phyloP scores from a whole-genome alignment of 768 basidiomycete genomes.

The Mycena sanguinolenta region DNA sequence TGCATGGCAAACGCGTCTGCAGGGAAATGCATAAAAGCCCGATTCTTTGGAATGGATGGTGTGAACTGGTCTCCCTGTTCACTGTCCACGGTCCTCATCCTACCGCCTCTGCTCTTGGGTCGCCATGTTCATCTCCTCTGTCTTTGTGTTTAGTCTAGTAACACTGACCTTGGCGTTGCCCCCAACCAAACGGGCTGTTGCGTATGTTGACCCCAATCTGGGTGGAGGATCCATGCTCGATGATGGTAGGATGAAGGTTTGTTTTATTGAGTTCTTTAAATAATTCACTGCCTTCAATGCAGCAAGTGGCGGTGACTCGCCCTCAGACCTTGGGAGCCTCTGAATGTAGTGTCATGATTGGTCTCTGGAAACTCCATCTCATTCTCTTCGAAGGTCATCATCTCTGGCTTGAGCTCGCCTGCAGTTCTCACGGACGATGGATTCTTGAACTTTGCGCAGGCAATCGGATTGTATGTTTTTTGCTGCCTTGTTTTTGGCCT shows the following conservation, averaged over 20 bases:
- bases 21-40: conserved; percentile 5
- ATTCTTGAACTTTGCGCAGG: conserved; percentile 68
- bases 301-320: conserved; percentile 23
- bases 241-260: conserved; percentile 50
- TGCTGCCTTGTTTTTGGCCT: conserved; percentile 49
- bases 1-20: neutral
- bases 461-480: conserved; percentile 70
- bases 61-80: conserved; percentile 24
- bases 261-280: too few relatives aligned
- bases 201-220: conserved; percentile 58
- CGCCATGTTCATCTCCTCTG: conserved; percentile 27
- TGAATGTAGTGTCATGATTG: conserved; percentile 66
- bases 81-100: neutral
- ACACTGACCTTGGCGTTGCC: conserved; percentile 21
- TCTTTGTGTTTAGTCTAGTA: conserved; percentile 14
- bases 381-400: conserved; percentile 60
- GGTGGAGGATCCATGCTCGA: conserved; percentile 78
- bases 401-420: conserved; percentile 73
- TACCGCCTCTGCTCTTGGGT: conserved; percentile 20
- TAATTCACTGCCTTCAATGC: neutral
- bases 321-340: conserved; percentile 74
- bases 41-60: neutral
- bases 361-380: conserved; percentile 45
- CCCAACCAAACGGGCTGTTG: conserved; percentile 40
- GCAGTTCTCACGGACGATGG: conserved; percentile 68